Percentiles rank a stretch among this genome's conserved stretches.
These are phyloP conservation scores for Prorocentrum cordatum DNA, from an alignment of 169 alveolate species.

Conservation along the genomic window DNA sequence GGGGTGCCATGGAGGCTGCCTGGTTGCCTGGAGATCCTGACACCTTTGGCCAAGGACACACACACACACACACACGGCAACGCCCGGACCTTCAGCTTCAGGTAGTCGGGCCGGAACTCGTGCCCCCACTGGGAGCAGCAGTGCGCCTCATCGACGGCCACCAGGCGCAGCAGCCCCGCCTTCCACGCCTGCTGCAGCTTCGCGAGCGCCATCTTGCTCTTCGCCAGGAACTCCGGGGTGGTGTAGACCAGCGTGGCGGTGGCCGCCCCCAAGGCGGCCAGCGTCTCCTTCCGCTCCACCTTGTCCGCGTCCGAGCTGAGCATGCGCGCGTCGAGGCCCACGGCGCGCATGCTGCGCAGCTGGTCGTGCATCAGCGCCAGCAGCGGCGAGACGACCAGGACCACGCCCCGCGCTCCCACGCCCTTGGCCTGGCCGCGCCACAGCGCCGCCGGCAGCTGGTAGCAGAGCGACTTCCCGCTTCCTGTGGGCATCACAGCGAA, in stretches of 20 bases:
- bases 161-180: slow-evolving; percentile 81
- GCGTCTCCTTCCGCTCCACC: too few relatives aligned
- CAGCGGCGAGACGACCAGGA: slow-evolving; percentile 87
- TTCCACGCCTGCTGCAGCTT: slow-evolving; percentile 76
- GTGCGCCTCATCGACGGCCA: slow-evolving; percentile 98
- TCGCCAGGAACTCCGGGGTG: too few relatives aligned
- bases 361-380: slow-evolving; percentile 89
- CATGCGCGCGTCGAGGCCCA: not conserved
- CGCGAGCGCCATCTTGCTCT: slow-evolving; percentile 67
- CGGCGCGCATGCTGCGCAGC: slow-evolving; percentile 75
- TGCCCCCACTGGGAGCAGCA: slow-evolving; percentile 99
- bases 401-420: slow-evolving; percentile 85
- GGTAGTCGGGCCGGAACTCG: slow-evolving; percentile 95
- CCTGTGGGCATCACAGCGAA: slow-evolving; percentile 95
- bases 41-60: too few relatives aligned
- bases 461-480: slow-evolving; percentile 88
- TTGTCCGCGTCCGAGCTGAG: too few relatives aligned
- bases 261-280: too few relatives aligned
- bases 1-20: too few relatives aligned
- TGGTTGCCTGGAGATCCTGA: too few relatives aligned
- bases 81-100: slow-evolving; percentile 66
- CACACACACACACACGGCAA: slow-evolving; percentile 77
- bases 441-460: slow-evolving; percentile 89
- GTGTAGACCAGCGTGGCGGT: too few relatives aligned
- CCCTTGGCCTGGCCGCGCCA: slow-evolving; percentile 94